Evolutionary conservation across 176 grass and related monocot genomes (phyloP), one percentile per base, ranked within the genome.

Genomic region (Avena sativa): DNA sequence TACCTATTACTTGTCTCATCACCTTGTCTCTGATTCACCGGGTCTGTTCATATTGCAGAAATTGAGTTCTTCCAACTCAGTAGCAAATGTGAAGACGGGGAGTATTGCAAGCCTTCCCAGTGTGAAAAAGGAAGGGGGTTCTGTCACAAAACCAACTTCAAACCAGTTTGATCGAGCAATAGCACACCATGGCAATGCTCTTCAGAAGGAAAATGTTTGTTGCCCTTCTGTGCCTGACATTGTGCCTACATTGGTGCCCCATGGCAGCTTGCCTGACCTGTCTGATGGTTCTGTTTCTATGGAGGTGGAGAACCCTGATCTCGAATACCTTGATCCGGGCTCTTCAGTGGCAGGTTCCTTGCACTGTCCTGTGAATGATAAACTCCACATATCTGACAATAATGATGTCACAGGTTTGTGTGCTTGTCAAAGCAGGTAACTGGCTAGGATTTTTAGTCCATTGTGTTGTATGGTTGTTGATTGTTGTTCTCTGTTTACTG

Each of bases 291-390:
- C 73, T 44, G 62, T 83, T 70, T 92, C 91, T 64, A 69, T 76
- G 59, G 91, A 86, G 59, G 91, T 92, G 66, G 93, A 89, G 85
- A 92, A 88, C 87, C 79, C 88, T 65, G 86, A 92, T 67, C 77
- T 91, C 79, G 78, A 90, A 81, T 92, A 72, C 57, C 78, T 91
- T 86, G 90, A 93, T 76, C 81, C 34, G 3, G 82, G 91, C 58
- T 86, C 90, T 20, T 75, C 79, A 86, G 67, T 84, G 43, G 74
- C 82, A 74, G 57, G 86, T 87, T 95, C 91, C 76, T 87, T 98
- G 46, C 88, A 91, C 72, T 89, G 32, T 77, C 67, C 9, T 85
- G 64, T 59, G n/a, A 86, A 67, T 76, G 86, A 89, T 75, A 95
- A 89, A 70, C 90, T 92, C 38, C 84, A 81, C 79, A 91, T 95